These are phyloP conservation scores for Alternaria ethzedia DNA, from an alignment of 2,329 filamentous ascomycete genomes.

Conservation along the genomic window DNA sequence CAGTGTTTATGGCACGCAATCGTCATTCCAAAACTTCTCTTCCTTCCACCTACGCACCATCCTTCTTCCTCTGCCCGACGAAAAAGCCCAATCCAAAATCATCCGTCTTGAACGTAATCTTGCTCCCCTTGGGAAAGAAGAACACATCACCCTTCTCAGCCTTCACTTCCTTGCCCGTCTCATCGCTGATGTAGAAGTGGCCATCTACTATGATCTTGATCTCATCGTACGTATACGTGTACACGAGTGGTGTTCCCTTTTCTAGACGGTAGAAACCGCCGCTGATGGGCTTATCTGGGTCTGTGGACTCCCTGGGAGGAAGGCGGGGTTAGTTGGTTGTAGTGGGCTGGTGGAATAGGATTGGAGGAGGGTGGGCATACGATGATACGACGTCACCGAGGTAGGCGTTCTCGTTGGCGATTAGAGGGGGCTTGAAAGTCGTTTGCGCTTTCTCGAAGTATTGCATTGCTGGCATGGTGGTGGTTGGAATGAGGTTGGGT, in stretches of 20 bases:
- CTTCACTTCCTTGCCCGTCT: constrained; percentile 65
- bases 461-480: constrained; percentile 47
- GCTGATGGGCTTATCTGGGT: constrained; percentile 66
- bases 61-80: constrained; percentile 48
- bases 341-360: not conserved
- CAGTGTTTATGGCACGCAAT: not conserved
- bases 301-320: constrained; percentile 57
- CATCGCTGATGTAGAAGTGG: constrained; percentile 68
- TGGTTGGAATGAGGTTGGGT: not conserved
- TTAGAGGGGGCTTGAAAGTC: constrained; percentile 67
- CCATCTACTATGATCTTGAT: constrained; percentile 77
- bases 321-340: not conserved
- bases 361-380: constrained; percentile 41
- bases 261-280: constrained; percentile 71
- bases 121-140: constrained; percentile 70
- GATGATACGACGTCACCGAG: constrained; percentile 67
- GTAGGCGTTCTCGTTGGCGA: constrained; percentile 72
- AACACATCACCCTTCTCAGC: constrained; percentile 70
- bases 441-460: constrained; percentile 66
- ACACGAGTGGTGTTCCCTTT: constrained; percentile 70
- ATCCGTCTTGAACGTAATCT: constrained; percentile 69
- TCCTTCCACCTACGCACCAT: constrained; percentile 7
- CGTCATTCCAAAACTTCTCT: not conserved
- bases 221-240: constrained; percentile 74
- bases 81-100: constrained; percentile 69